Base-by-base conservation (phyloP, 176 grass and related monocot genomes). In the Cenchrus purpureus region DNA sequence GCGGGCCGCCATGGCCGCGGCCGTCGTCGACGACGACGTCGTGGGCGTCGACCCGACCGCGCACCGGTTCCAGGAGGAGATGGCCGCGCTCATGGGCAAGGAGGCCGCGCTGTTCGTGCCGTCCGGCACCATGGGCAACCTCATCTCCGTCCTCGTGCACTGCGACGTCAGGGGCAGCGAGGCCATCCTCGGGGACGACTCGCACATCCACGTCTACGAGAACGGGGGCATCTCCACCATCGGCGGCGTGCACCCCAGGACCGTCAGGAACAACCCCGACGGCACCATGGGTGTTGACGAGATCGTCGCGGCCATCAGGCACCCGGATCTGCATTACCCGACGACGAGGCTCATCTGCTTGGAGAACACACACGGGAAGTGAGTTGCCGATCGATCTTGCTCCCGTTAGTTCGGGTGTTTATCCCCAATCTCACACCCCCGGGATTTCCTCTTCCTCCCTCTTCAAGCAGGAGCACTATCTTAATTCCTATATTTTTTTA, bases 341-440 rank as follows among this genome's bases (percentile, higher is more conserved):
- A 92, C 97, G 7, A 99, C 97, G 14, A 88, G 81, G 49, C 61
- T 99, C 42, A 95, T 99, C 86, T 99, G 97, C 93, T 76, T 99
- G 84, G 97, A 99, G 86, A 99, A 99, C 80, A 95, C 93, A 3
- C 97, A 99, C 50, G 91, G 88, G 48, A 99, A 96, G 93, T 99
- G 81, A 98, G 93, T 90, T 40, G 54, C 32, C 14, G 14, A 19
- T 20, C 31, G 3, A 44, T 69, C 11, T 45, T 48, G 14, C 8
- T 73, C 46, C 31, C 31, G 31, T n/a, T 72, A 3, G 5, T 29
- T 51, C 25, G 11, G 43, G 5, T 71, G 68, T 71, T 70, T 46
- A 9, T 44, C 42, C 10, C 11, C 42, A 14, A 19, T 70, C 40
- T 48, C 68, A 20, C 15, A 7, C 68, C 16, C 68, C 16, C 37